A percentile compares a stretch with the other conserved stretches of the same genome.
Conservation (phyloP, 768 basidiomycete genomes). For the Tricholoma hemisulphureum region DNA sequence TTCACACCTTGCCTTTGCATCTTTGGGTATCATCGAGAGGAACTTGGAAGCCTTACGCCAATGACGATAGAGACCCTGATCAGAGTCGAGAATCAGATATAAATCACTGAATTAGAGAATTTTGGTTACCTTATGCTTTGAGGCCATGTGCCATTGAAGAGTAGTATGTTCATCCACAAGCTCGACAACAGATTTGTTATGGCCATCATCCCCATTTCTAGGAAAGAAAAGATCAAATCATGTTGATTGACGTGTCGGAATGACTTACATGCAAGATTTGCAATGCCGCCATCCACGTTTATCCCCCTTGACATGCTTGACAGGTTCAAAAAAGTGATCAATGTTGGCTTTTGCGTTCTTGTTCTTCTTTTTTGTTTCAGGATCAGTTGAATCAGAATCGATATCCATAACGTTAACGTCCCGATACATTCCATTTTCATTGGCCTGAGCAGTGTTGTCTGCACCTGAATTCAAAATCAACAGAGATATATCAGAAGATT, state of each 20-base stretch:
- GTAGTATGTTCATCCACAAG: no score
- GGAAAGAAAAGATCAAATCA: no score
- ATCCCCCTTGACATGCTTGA: background rate
- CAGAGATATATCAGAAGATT: background rate
- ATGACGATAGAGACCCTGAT: background rate
- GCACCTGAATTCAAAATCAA: background rate
- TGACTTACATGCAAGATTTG: background rate
- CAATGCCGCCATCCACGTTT: background rate
- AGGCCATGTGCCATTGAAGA: no score
- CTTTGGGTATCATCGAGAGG: conserved; percentile 17
- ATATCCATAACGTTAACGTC: conserved; percentile 4
- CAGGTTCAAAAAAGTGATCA: background rate
- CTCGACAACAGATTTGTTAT: no score
- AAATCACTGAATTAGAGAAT: no score
- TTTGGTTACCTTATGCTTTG: no score
- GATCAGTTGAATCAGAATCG: background rate
- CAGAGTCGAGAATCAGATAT: no score
- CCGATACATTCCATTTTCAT: background rate
- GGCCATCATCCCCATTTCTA: no score
- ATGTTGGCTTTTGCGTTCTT: background rate
- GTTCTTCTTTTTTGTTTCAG: background rate
- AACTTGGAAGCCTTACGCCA: conserved; percentile 14
- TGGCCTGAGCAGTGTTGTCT: background rate
- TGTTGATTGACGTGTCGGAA: no score
- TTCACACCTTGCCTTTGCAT: conserved; percentile 11